Percentiles rank a stretch among this genome's conserved stretches.
These are phyloP conservation scores for Tolypocladium sp. DNA, from an alignment of 2,329 filamentous ascomycete genomes.

Conservation along the genomic window DNA sequence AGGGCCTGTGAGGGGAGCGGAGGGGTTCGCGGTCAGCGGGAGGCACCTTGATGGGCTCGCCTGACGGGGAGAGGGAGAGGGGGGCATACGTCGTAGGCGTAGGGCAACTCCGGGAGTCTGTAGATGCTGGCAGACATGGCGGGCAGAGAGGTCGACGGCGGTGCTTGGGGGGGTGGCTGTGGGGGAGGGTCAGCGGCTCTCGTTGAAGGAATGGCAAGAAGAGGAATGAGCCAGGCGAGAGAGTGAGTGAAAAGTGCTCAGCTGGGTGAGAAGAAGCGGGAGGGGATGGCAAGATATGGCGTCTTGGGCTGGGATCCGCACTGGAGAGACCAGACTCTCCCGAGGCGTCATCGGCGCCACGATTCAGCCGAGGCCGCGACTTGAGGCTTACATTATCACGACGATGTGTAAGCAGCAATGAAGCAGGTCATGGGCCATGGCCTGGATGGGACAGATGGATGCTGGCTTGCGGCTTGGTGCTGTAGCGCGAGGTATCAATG, in stretches of 20 bases:
- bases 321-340: background rate
- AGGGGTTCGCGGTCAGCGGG: background rate
- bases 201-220: background rate
- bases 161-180: background rate
- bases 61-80: background rate
- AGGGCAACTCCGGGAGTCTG: conserved; percentile 56
- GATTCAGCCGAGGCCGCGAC: background rate
- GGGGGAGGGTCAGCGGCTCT: background rate
- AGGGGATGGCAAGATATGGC: background rate
- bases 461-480: background rate
- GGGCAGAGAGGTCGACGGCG: background rate
- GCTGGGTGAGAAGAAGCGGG: background rate
- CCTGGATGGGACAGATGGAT: background rate
- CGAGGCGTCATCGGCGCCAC: background rate
- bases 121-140: conserved; percentile 36
- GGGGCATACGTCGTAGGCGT: conserved; percentile 57
- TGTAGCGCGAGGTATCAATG: background rate
- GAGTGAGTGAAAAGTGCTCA: background rate
- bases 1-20: conserved; percentile 41
- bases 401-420: background rate
- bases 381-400: background rate
- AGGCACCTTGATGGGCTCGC: conserved; percentile 3
- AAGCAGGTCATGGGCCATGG: background rate
- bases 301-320: background rate
- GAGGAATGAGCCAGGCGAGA: background rate